These are phyloP conservation scores for Emergomyces pasteurianus DNA, from an alignment of 2,329 filamentous ascomycete species.

Conservation along the genomic window DNA sequence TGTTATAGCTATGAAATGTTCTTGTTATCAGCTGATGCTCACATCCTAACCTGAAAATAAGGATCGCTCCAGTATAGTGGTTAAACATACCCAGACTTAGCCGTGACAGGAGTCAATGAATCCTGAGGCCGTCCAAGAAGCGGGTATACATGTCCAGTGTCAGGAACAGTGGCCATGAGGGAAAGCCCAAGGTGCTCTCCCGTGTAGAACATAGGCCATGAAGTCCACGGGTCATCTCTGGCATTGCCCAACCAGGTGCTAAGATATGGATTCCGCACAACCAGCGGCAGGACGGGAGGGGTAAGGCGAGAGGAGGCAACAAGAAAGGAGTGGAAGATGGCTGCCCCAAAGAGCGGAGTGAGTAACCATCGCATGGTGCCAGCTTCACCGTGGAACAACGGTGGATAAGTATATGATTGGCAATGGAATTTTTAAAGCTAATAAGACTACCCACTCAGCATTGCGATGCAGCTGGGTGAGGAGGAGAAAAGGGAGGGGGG, in stretches of 20 bases:
- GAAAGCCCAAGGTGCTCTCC: constrained; percentile 56
- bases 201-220: constrained; percentile 81
- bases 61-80: background rate
- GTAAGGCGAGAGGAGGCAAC: constrained; percentile 41
- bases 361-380: constrained; percentile 6
- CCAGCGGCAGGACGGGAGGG: constrained; percentile 58
- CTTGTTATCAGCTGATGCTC: background rate
- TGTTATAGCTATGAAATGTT: constrained; percentile 36
- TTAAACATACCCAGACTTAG: constrained; percentile 25
- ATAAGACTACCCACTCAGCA: background rate
- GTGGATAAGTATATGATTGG: background rate
- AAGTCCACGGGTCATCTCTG: constrained; percentile 62
- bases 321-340: constrained; percentile 30
- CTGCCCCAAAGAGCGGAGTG: constrained; percentile 20
- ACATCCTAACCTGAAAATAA: background rate
- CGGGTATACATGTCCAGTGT: constrained; percentile 49
- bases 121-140: constrained; percentile 55
- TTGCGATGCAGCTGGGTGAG: background rate
- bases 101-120: constrained; percentile 34
- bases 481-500: background rate
- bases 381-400: background rate
- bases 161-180: constrained; percentile 50
- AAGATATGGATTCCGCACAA: constrained; percentile 66
- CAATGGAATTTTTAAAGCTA: background rate
- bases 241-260: constrained; percentile 65